phyloP scores from a whole-genome alignment of 345 rosid species.

The thale cress (Arabidopsis thaliana) region TAIR10.1 NC_003070.9:23676501-23677000 shows the following conservation, averaged over 20 bases:
- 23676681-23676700: conserved; percentile 3
- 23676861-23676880: conserved; percentile 27
- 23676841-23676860: conserved; percentile 42
- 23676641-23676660: conserved; percentile 7
- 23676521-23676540: no score
- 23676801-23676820: not conserved
- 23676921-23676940: conserved; percentile 36
- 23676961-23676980: conserved; percentile 8
- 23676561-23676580: not conserved
- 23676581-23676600: not conserved
- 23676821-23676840: conserved; percentile 34
- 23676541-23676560: not conserved
- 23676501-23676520: no score
- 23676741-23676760: conserved; percentile 18
- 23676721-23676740: not conserved
- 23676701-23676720: not conserved
- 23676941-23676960: conserved; percentile 26
- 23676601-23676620: not conserved
- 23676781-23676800: not conserved
- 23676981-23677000: conserved; percentile 35
- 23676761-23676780: conserved; percentile 16
- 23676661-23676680: conserved; percentile 32
- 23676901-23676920: conserved; percentile 19
- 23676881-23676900: conserved; percentile 20
- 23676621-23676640: not conserved